Evolutionary conservation across 148 eudicot species (phyloP).

Genomic region (Rhododendron vialii): DNA sequence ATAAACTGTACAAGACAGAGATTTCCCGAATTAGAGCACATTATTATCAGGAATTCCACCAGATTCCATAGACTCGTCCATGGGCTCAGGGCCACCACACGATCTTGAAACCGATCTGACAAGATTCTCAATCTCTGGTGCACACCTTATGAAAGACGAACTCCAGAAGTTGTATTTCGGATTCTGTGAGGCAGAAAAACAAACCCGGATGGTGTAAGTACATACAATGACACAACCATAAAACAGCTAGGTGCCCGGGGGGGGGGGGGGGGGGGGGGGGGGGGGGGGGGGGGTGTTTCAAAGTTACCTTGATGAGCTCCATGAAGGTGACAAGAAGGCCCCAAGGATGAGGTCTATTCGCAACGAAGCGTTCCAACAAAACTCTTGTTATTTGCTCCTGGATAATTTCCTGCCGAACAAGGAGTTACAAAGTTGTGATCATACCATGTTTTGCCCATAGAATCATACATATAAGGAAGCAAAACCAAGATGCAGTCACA

Average conservation of each 20-base stretch:
- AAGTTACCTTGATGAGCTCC: conserved; percentile 81
- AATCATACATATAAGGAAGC: neutral
- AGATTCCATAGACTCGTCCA: conserved; percentile 55
- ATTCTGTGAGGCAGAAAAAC: conserved; percentile 40
- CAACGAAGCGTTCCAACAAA: conserved; percentile 74
- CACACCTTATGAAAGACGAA: conserved; percentile 76
- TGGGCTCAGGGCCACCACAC: conserved; percentile 83
- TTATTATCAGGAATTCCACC: conserved; percentile 57
- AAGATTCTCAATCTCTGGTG: conserved; percentile 83
- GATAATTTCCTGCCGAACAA: conserved; percentile 54
- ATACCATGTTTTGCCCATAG: neutral
- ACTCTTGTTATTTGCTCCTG: conserved; percentile 96
- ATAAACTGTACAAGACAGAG: neutral
- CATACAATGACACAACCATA: neutral
- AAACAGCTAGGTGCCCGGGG: neutral
- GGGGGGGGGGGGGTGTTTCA: neutral
- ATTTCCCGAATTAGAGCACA: conserved; percentile 24
- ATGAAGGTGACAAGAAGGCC: conserved; percentile 87
- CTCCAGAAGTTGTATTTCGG: conserved; percentile 86
- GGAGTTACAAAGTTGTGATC: neutral
- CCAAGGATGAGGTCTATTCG: conserved; percentile 93
- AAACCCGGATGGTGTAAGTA: neutral
- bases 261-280: neutral
- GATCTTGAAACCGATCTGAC: conserved; percentile 87
- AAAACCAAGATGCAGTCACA: neutral